These are phyloP conservation scores for Bidens hawaiensis DNA, from an alignment of 140 eudicot genomes.

Conservation along the genomic window DNA sequence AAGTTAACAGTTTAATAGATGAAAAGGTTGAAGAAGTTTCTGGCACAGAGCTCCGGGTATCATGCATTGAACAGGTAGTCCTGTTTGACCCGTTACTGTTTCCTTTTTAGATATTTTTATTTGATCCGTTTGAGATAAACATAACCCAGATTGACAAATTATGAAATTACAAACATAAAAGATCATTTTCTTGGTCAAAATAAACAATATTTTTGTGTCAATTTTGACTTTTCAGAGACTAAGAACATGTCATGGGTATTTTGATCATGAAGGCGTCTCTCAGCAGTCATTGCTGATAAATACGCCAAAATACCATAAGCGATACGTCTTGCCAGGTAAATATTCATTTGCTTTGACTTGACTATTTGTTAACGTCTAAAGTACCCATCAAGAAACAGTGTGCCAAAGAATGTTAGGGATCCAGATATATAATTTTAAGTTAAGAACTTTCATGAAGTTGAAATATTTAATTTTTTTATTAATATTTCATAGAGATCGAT, in stretches of 20 bases:
- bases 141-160: not conserved
- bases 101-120: not conserved
- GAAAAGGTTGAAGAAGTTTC: slow-evolving; percentile 76
- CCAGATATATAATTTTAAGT: slow-evolving; percentile 9
- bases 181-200: not conserved
- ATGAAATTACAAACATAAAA: not conserved
- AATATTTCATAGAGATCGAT: not conserved
- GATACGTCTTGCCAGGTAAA: slow-evolving; percentile 74
- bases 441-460: not conserved
- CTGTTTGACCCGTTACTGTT: not conserved
- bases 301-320: slow-evolving; percentile 75
- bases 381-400: slow-evolving; percentile 15
- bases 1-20: slow-evolving; percentile 62
- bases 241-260: slow-evolving; percentile 67
- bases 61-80: slow-evolving; percentile 81
- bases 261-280: slow-evolving; percentile 67
- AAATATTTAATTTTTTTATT: not conserved
- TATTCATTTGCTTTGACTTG: not conserved
- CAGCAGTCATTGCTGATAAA: slow-evolving; percentile 70
- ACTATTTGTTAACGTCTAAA: not conserved
- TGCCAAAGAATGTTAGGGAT: not conserved
- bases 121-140: not conserved
- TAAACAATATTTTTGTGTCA: slow-evolving; percentile 8
- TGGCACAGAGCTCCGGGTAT: slow-evolving; percentile 74
- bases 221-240: slow-evolving; percentile 42